These are phyloP conservation scores for Phytophthora sp. DNA, from an alignment of 352 stramenopile species.

Conservation along the genomic window DNA sequence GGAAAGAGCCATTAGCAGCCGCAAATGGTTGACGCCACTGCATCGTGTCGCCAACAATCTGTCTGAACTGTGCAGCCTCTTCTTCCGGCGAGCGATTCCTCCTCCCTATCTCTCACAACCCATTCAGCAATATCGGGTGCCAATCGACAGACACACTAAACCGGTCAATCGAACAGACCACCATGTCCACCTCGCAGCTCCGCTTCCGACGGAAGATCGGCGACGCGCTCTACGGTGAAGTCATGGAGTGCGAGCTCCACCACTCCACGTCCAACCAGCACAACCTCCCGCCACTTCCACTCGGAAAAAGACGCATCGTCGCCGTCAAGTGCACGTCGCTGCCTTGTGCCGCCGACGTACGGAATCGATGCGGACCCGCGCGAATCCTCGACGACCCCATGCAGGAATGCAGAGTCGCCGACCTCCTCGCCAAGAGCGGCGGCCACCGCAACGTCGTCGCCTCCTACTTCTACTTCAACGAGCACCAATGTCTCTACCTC, in stretches of 20 bases:
- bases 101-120: not conserved
- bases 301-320: not conserved
- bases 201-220: slow-evolving; percentile 28
- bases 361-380: not conserved
- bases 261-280: not conserved
- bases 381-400: slow-evolving; percentile 18
- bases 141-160: no score
- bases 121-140: not conserved
- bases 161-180: not conserved
- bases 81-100: no score
- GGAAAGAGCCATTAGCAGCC: no score
- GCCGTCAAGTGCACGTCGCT: slow-evolving; percentile 38
- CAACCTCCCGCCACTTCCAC: not conserved
- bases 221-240: slow-evolving; percentile 34
- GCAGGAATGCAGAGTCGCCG: slow-evolving; percentile 20
- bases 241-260: slow-evolving; percentile 27
- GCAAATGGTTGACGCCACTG: no score
- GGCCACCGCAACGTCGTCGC: slow-evolving; percentile 29
- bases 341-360: not conserved
- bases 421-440: not conserved
- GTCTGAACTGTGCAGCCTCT: no score
- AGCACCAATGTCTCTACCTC: slow-evolving; percentile 26
- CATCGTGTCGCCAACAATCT: no score
- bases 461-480: slow-evolving; percentile 15
- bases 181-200: slow-evolving; percentile 25